Conservation (phyloP, 768 basidiomycete genomes). For the Phylloporus arenicola region DNA sequence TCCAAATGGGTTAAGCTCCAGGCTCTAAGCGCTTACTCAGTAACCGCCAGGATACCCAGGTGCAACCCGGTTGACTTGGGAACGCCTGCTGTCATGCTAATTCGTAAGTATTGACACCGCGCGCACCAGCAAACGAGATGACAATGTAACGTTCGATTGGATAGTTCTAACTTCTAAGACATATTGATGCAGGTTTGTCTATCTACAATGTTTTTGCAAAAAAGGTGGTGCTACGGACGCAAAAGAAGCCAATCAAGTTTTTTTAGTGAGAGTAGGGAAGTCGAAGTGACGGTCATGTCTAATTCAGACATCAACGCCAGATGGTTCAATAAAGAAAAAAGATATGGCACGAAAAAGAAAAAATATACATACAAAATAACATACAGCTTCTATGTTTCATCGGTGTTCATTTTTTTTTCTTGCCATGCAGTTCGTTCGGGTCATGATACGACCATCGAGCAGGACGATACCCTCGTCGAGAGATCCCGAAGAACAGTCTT, state of each 20-base stretch:
- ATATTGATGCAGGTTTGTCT: background rate
- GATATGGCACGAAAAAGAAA: slow-evolving; percentile 14
- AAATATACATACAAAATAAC: slow-evolving; percentile 32
- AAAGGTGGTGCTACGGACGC: background rate
- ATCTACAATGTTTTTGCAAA: background rate
- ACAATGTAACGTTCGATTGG: background rate
- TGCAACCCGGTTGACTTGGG: background rate
- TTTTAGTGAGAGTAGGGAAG: background rate
- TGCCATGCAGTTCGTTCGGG: background rate
- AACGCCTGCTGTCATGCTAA: background rate
- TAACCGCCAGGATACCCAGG: background rate
- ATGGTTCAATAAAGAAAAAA: background rate
- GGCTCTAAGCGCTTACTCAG: background rate
- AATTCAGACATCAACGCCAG: background rate
- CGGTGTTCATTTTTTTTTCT: slow-evolving; percentile 1
- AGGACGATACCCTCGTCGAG: slow-evolving; percentile 24
- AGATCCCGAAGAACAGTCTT: slow-evolving; percentile 58
- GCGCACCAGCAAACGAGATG: background rate
- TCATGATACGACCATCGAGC: slow-evolving; percentile 11
- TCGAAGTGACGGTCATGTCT: background rate
- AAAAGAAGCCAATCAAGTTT: background rate
- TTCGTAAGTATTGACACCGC: too few species aligned
- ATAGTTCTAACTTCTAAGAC: background rate
- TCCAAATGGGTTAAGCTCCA: background rate
- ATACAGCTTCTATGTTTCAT: slow-evolving; percentile 16